phyloP scores from a whole-genome alignment of 2,329 filamentous ascomycete genomes.

The Epichloe coenophiala region DNA sequence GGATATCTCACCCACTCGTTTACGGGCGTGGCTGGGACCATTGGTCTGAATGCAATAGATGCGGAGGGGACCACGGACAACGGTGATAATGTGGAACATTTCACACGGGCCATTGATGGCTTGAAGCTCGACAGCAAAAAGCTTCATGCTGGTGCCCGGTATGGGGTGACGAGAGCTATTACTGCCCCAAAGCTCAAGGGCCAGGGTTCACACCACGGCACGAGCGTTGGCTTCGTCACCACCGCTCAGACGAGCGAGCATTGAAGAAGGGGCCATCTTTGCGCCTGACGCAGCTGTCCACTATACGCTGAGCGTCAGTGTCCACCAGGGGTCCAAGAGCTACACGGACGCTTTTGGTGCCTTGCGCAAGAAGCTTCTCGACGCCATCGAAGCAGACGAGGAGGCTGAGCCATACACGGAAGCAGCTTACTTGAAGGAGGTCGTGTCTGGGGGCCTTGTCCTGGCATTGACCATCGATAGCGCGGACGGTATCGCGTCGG shows the following conservation, averaged over 20 bases:
- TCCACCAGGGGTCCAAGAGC: conserved; percentile 28
- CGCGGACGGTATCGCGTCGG: conserved; percentile 47
- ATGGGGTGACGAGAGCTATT: conserved; percentile 46
- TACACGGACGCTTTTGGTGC: conserved; percentile 39
- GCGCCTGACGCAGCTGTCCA: conserved; percentile 41
- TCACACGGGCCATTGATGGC: conserved; percentile 46
- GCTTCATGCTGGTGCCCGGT: conserved; percentile 35
- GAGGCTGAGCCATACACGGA: conserved; percentile 31
- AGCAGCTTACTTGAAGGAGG: conserved; percentile 35
- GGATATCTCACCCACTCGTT: conserved; percentile 48
- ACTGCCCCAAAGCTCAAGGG: conserved; percentile 37
- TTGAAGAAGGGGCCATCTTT: conserved; percentile 38
- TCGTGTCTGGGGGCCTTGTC: conserved; percentile 38
- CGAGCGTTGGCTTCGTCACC: conserved; percentile 45
- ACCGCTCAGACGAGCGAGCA: conserved; percentile 26
- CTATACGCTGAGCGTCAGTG: conserved; percentile 37
- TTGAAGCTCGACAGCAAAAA: conserved; percentile 43
- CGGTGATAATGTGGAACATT: conserved; percentile 29
- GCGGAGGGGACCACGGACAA: conserved; percentile 42
- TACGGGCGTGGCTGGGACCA: conserved; percentile 43
- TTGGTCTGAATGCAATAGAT: conserved; percentile 52
- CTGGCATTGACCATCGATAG: conserved; percentile 47
- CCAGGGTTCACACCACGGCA: conserved; percentile 35
- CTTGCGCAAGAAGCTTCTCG: conserved; percentile 39
- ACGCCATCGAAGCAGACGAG: conserved; percentile 26